phyloP scores from a whole-genome alignment of 148 eudicot species.

The Beta vulgaris region DNA sequence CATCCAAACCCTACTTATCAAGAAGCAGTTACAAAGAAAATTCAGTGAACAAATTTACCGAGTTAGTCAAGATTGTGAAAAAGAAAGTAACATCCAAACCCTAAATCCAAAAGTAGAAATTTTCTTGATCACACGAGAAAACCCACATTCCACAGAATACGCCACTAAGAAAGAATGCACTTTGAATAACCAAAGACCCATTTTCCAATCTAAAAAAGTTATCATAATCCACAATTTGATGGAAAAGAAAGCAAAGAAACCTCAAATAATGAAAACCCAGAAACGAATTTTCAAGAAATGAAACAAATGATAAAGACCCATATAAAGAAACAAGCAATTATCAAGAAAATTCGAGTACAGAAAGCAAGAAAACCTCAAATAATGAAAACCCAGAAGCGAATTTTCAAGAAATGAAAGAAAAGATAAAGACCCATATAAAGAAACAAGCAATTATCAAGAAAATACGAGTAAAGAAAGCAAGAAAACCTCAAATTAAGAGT shows the following conservation, averaged over 20 bases:
- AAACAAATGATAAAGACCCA: slow-evolving; percentile 7
- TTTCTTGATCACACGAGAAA: not conserved
- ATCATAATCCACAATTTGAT: not conserved
- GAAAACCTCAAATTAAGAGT: not conserved
- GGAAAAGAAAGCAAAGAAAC: not conserved
- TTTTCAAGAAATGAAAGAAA: not conserved
- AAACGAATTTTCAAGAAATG: not conserved
- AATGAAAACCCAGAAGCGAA: slow-evolving; percentile 15
- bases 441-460: slow-evolving; percentile 7
- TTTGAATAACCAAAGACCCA: too few species aligned
- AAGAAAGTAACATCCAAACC: slow-evolving; percentile 10
- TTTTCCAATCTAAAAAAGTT: too few species aligned
- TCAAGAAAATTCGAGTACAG: not conserved
- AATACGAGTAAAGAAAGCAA: not conserved
- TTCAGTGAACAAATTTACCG: not conserved
- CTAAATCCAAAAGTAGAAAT: not conserved
- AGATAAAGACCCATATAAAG: not conserved
- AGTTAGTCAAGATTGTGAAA: not conserved
- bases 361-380: not conserved
- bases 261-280: not conserved
- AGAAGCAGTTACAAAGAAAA: not conserved
- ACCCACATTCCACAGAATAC: not conserved
- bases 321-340: slow-evolving; percentile 6
- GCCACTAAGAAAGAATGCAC: too few species aligned
- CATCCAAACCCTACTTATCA: not conserved